These are phyloP conservation scores for Colletotrichum sp. DNA, from an alignment of 2,329 filamentous ascomycete species.

Conservation along the genomic window DNA sequence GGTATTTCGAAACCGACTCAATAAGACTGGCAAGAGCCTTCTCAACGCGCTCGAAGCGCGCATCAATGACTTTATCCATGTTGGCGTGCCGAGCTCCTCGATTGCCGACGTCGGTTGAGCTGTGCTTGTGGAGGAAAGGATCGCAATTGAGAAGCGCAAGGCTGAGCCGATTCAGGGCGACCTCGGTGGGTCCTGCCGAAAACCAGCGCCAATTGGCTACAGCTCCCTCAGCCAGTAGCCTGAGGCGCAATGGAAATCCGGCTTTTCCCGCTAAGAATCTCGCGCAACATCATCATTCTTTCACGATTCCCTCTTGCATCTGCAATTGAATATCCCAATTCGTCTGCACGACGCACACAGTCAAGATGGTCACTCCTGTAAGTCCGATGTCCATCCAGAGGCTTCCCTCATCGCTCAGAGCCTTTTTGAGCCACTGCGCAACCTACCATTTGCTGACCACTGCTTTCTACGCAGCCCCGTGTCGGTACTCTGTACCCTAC, in stretches of 20 bases:
- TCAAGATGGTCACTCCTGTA: slow-evolving; percentile 48
- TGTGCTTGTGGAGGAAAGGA: neutral
- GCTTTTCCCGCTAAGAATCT: slow-evolving; percentile 23
- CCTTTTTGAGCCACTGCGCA: neutral
- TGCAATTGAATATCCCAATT: slow-evolving; percentile 38
- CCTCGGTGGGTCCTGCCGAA: neutral
- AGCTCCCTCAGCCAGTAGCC: slow-evolving; percentile 12
- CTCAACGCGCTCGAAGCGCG: slow-evolving; percentile 69
- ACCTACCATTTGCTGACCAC: neutral
- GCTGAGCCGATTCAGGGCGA: slow-evolving; percentile 9
- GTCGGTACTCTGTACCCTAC: slow-evolving; percentile 15
- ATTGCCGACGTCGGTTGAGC: neutral
- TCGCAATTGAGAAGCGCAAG: neutral
- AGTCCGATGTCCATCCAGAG: slow-evolving; percentile 17
- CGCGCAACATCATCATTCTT: slow-evolving; percentile 20
- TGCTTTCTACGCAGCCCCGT: neutral
- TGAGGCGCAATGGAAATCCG: slow-evolving; percentile 21
- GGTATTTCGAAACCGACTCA: slow-evolving; percentile 82
- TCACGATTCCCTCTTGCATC: slow-evolving; percentile 23
- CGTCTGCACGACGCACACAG: slow-evolving; percentile 30
- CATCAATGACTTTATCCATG: slow-evolving; percentile 69
- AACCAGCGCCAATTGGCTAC: slow-evolving; percentile 6
- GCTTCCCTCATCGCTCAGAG: too few species aligned
- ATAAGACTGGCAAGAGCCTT: slow-evolving; percentile 71
- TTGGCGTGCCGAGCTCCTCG: neutral